These are phyloP conservation scores for Liriodendron chinense DNA, from an alignment of 164 flowering plant species.

Conservation along the genomic window DNA sequence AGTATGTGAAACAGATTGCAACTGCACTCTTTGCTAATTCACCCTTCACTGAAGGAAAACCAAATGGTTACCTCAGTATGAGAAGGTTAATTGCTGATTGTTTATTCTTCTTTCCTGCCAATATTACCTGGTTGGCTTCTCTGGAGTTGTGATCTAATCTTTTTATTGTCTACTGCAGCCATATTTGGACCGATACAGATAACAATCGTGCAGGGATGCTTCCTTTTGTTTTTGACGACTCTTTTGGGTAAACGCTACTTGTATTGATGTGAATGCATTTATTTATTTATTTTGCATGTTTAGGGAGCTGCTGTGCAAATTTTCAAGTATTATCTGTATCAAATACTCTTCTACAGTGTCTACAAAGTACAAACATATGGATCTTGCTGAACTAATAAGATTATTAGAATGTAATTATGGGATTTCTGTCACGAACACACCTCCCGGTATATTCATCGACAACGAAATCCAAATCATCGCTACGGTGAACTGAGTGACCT, in stretches of 20 bases:
- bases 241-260: constrained; percentile 67
- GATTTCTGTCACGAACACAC: too few species aligned
- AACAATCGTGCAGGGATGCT: constrained; percentile 96
- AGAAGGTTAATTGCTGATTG: constrained; percentile 57
- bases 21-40: constrained; percentile 98
- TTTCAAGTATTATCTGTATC: too few species aligned
- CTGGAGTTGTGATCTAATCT: constrained; percentile 9
- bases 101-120: neutral
- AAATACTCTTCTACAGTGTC: too few species aligned
- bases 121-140: neutral
- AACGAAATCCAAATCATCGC: too few species aligned
- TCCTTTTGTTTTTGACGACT: constrained; percentile 95
- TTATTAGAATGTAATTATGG: too few species aligned
- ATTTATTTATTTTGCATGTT: too few species aligned
- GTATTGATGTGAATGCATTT: too few species aligned
- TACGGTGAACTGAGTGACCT: too few species aligned
- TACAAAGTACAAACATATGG: too few species aligned
- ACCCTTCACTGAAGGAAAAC: constrained; percentile 97
- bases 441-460: too few species aligned
- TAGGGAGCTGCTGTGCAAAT: too few species aligned
- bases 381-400: too few species aligned
- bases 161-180: constrained; percentile 44
- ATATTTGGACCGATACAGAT: constrained; percentile 93
- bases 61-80: constrained; percentile 96
- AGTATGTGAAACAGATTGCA: constrained; percentile 67